A percentile compares a stretch with the other conserved stretches of the same genome.
phyloP scores from a whole-genome alignment of 78 protist species.

The Protostelium mycophagum region DNA sequence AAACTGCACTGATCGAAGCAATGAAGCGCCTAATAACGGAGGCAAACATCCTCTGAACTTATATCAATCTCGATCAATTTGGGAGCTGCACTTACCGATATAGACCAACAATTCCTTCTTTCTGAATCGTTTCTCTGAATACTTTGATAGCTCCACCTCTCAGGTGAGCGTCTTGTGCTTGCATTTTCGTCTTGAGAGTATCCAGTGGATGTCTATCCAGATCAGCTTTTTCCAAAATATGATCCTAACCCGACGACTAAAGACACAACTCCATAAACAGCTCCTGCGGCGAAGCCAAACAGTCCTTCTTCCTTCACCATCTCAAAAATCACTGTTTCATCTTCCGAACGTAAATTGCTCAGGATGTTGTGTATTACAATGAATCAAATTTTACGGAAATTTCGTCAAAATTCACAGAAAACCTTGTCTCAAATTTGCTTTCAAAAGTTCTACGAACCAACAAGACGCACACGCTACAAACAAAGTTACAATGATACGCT shows the following conservation, averaged over 20 bases:
- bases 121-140: neutral
- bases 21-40: neutral
- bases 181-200: neutral
- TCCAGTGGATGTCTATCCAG: neutral
- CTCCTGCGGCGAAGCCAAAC: neutral
- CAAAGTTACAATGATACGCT: too few relatives aligned
- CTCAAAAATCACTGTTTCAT: too few relatives aligned
- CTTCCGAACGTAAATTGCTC: too few relatives aligned
- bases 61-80: neutral
- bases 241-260: neutral
- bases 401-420: too few relatives aligned
- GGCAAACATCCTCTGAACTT: neutral
- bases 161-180: neutral
- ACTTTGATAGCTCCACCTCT: neutral
- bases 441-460: too few relatives aligned
- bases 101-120: neutral
- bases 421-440: too few relatives aligned
- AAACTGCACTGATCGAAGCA: neutral
- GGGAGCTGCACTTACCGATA: neutral
- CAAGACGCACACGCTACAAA: too few relatives aligned
- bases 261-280: neutral
- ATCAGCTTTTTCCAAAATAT: too few relatives aligned
- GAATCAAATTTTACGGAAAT: too few relatives aligned
- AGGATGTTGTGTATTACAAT: too few relatives aligned
- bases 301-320: neutral